Base-by-base conservation (phyloP, 805 yeast genomes). In the Saccharomycopsis lassenensis region DNA sequence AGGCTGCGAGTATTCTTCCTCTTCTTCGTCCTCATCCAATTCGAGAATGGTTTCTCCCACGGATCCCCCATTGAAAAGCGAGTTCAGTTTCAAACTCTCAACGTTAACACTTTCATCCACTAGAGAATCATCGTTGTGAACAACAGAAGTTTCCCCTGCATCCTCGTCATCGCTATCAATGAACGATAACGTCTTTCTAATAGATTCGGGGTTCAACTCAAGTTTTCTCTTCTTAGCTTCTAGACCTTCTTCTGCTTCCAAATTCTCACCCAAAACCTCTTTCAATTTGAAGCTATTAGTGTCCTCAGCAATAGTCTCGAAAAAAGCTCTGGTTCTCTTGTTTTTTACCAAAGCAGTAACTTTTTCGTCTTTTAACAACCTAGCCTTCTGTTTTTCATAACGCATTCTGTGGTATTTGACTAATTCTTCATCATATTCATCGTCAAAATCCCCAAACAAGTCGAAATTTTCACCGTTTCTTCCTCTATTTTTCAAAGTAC, bases 371-470 rank as follows among this genome's bases (percentile, higher is more conserved):
- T 67, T 67, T 48, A 67, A 44, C 44, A 73, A 52, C 48, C 71
- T 59, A 48, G 64, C 59, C 47, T 65, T 62, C 54, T 76, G 74
- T 36, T 61, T 51, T 46, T 61, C 59, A 33, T 55, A 44, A 31
- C 62, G 67, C 23, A 52, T 51, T 46, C 67, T 55, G 47, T 66
- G 66, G 41, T 68, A 56, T 22, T 44, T 43, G 29, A 43, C 37
- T 14, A 56, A 37, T 24, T 48, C 57, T 15, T 36, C 44, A 16
- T 36, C 42, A 12, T 30, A 26, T 29, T 69, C 61, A 35, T 71
- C 79, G 49, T 79, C 86, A 41, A 79, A 91, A 45, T 77, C 89
- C 43, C 77, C 86, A 42, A 80, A 91, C 44, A 79, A 56, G 46
- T 79, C 87, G 14, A 78, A 57, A 36, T 71, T 79, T 35, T 67